Percentiles rank a stretch among this genome's conserved stretches.
These are phyloP conservation scores for Aspergillus uvarum DNA, from an alignment of 2,329 filamentous ascomycete genomes.

Conservation along the genomic window DNA sequence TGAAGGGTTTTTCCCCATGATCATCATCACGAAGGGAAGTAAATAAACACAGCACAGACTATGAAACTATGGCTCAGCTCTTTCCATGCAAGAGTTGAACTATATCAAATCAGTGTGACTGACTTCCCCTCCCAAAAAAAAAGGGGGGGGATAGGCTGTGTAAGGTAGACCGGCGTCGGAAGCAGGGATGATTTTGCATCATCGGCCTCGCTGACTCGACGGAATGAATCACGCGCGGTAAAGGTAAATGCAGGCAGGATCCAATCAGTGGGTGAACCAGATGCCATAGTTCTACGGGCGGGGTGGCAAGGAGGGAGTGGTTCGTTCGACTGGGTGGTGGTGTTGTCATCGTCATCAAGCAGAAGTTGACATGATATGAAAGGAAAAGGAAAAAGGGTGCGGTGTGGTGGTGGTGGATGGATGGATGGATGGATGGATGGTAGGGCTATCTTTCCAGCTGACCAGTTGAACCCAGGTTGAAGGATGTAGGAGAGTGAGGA, in stretches of 20 bases:
- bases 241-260: constrained; percentile 6
- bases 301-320: constrained; percentile 20
- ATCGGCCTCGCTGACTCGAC: constrained; percentile 9
- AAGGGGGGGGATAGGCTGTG: neutral
- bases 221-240: constrained; percentile 15
- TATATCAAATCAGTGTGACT: neutral
- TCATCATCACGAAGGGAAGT: neutral
- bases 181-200: constrained; percentile 11
- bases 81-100: neutral
- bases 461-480: neutral
- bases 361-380: neutral
- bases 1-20: constrained; percentile 1
- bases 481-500: neutral
- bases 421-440: too few species aligned
- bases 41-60: neutral
- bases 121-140: neutral
- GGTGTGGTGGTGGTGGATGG: neutral
- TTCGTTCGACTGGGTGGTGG: neutral
- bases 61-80: neutral
- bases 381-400: neutral
- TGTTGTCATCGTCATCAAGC: neutral
- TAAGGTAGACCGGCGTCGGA: constrained; percentile 8
- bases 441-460: neutral
- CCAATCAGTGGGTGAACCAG: constrained; percentile 19
- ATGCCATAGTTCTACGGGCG: constrained; percentile 12